Percentiles rank a stretch among this genome's conserved stretches.
Conservation (phyloP, 2,329 filamentous ascomycete species). For the Aschersonia sp. region DNA sequence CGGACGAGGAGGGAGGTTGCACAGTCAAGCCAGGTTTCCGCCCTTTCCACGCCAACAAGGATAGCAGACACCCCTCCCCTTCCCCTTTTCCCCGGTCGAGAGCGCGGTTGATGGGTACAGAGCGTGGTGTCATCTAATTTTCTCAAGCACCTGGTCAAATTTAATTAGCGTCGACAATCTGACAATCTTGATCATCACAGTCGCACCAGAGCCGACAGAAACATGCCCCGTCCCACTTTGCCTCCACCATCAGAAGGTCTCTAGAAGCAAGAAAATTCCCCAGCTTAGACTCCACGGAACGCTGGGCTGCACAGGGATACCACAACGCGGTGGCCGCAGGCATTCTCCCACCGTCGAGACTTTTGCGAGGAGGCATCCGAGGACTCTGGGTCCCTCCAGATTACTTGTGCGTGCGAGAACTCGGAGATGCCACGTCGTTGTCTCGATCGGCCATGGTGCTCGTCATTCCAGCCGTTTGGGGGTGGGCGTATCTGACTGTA, state of each 20-base stretch:
- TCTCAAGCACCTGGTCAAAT: conserved; percentile 1
- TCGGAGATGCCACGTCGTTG: no score
- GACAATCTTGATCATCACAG: conserved; percentile 2
- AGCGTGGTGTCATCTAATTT: conserved; percentile 1
- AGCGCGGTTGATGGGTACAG: background rate
- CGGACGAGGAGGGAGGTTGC: background rate
- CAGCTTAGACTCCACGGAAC: background rate
- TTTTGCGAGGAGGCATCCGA: no score
- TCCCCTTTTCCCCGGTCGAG: background rate
- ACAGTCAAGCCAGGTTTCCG: background rate
- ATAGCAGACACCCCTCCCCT: background rate
- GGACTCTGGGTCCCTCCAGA: no score
- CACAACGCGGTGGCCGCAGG: background rate
- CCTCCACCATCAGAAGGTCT: conserved; percentile 2
- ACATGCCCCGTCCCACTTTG: conserved; percentile 2
- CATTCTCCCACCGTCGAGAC: no score
- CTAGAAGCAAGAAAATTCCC: conserved; percentile 2
- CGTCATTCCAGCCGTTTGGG: no score
- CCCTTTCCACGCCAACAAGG: background rate
- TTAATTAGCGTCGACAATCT: conserved; percentile 4
- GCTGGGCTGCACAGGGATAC: background rate
- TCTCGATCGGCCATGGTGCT: no score
- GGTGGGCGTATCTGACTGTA: no score
- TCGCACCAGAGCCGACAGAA: background rate
- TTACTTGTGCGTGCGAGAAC: no score